Evolutionary conservation across 2,329 filamentous ascomycete genomes (phyloP), one percentile per base, ranked within the genome.

Genomic region (Cordyceps militaris): DNA sequence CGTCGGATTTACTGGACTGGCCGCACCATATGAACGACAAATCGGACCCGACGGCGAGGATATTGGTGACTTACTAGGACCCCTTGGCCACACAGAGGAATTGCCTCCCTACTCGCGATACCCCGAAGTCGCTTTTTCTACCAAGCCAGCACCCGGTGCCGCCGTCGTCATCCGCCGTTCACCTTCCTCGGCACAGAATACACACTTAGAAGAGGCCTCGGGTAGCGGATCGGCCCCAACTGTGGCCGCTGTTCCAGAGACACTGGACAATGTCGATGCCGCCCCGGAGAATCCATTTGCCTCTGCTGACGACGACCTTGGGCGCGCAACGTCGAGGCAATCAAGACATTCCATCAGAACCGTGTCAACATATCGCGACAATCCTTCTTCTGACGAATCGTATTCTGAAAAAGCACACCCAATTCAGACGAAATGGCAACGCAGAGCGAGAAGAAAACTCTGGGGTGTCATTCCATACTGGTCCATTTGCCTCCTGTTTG

Each of bases 91-190:
- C 67, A 87, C 88, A 1, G 93, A 97, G 71, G 90, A 96, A 70
- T 76, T 97, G 19, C 93, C 93, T 13, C 93, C 93, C 0, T 97
- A 97, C 68, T 89, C 90, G 14, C 81, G 91, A 69, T 97, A 95
- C 71, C 90, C 92, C 2, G 89, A 95, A 54, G 87, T 90, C 58
- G 76, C 76, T 0, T 86, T 73, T 71, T 80, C 68, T 67, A 81
- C 70, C 77, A 91, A 81, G 66, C 70, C 74, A 50, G 63, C 70
- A 19, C 68, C 70, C 21, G 63, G 67, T 32, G 42, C 57, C 9
- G 28, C 59, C 3, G 36, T 56, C 2, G 56, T 26, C 10, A 26
- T 60, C 8, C 60, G 61, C 28, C 60, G 59, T 16, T 48, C 65
- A 51, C 59, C 63, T 11, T 49, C 65, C 4, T 61, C 38, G 21